A percentile compares a stretch with the other conserved stretches of the same genome.
phyloP scores from a whole-genome alignment of 2,329 filamentous ascomycete genomes.

The Didymella lethalis region DNA sequence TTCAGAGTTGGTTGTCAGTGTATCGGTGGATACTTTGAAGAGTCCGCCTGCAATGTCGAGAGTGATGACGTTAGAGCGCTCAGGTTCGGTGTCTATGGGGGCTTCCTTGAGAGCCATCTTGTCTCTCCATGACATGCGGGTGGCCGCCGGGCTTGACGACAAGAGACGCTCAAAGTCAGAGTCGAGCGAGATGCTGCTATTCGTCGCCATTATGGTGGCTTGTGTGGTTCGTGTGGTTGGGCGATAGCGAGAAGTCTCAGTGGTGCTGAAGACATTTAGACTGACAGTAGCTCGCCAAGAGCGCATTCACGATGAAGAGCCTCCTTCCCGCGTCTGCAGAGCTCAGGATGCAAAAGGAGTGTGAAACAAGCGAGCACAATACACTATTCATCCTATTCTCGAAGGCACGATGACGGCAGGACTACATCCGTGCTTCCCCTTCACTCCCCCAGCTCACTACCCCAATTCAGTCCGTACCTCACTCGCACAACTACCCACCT shows the following conservation, averaged over 20 bases:
- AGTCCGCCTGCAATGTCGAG: constrained; percentile 29
- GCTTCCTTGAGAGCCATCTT: too few species aligned
- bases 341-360: too few species aligned
- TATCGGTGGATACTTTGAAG: constrained; percentile 20
- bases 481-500: background rate
- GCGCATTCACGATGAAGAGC: background rate
- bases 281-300: too few species aligned
- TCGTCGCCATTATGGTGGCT: background rate
- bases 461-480: too few species aligned
- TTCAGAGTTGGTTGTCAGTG: constrained; percentile 20
- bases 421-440: background rate
- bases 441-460: background rate
- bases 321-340: too few species aligned
- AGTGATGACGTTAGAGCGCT: constrained; percentile 15
- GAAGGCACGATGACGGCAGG: too few species aligned
- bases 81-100: background rate
- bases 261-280: too few species aligned
- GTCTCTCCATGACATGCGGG: too few species aligned
- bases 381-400: too few species aligned
- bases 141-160: background rate
- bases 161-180: background rate
- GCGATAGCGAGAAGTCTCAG: too few species aligned
- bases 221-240: background rate
- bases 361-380: too few species aligned
- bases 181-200: background rate